Base-by-base conservation (phyloP, 1,284 basidiomycete species). In the Microbotryomycetes sp. region DNA sequence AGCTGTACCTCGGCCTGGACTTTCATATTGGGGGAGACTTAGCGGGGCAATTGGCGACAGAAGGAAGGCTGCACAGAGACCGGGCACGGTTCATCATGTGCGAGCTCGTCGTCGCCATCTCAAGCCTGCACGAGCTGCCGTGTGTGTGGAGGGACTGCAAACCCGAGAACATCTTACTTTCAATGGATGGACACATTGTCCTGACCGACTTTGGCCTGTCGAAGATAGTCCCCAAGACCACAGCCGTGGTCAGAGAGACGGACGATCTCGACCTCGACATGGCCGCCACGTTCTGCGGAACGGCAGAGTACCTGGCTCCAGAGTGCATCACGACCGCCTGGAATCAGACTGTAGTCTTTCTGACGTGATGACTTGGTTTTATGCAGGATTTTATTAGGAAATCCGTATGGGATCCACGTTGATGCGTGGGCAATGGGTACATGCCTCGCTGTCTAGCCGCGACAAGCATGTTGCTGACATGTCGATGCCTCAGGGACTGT, bases 1-100 rank as follows among this genome's bases (percentile, higher is more conserved):
- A 61, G 73, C 78, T 97, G 61, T 96, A 91, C 77, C 81, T 91
- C 72, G 87, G 90, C 51, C 89, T 91, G 86, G 91, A 96, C 75
- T 96, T 96, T 77, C 91, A 96, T 72, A 89, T 91, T 45, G 93
- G 93, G 48, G 93, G 94, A 56, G 94, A 97, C 76, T 82, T 97
- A 47, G 93, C 93, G 7, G 97, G 93, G 15, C 93, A 97, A 76
- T 85, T 97, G 64, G 91, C 91, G 55, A 83, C 91, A 48, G 93
- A 91, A 88, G 92, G 93, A 15, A 82, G 90, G 54, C 79, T 97
- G 16, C 92, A 92, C 1, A 84, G 89, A 24, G 90, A 96, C 73
- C 84, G 92, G 41, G 91, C 93, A 4, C 81, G 94, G 47, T 97
- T 97, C 77, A 97, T 97, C 72, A 90, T 91, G 26, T 89, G 89